These are phyloP conservation scores for Sphagnum fallax DNA, from an alignment of 228 moss, liverwort and hornwort genomes.

Conservation along the genomic window DNA sequence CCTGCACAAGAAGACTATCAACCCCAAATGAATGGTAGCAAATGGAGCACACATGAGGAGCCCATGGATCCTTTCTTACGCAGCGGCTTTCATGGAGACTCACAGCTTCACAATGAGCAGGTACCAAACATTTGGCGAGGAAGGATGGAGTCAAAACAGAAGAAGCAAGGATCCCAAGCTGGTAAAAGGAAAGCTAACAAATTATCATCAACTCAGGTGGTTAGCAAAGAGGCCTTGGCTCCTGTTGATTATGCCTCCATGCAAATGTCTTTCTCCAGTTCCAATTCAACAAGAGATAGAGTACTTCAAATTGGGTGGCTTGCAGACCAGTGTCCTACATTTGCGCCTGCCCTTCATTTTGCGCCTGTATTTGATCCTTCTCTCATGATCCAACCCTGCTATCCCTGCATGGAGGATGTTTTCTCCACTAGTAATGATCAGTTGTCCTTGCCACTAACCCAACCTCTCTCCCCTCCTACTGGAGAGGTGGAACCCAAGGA, in stretches of 20 bases:
- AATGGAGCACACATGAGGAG: constrained; percentile 14
- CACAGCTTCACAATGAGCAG: constrained; percentile 28
- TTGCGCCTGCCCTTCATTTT: constrained; percentile 51
- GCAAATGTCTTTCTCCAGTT: constrained; percentile 46
- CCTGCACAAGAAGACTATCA: constrained; percentile 24
- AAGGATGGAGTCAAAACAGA: constrained; percentile 23
- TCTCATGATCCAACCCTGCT: constrained; percentile 49
- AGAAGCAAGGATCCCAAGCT: constrained; percentile 26
- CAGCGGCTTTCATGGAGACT: constrained; percentile 19
- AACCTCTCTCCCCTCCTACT: constrained; percentile 4
- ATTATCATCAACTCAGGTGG: constrained; percentile 19
- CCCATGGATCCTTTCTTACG: constrained; percentile 24
- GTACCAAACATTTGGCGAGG: constrained; percentile 20
- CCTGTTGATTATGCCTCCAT: constrained; percentile 39
- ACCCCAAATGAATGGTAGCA: neutral
- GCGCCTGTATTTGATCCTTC: constrained; percentile 78
- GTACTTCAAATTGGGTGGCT: constrained; percentile 50
- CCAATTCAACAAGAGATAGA: constrained; percentile 49
- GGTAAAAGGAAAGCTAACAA: constrained; percentile 25
- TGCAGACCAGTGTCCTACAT: constrained; percentile 58
- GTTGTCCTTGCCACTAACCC: constrained; percentile 3
- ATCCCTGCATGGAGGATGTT: constrained; percentile 24
- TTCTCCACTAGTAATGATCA: constrained; percentile 25
- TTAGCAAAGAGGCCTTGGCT: constrained; percentile 27
- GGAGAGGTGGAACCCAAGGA: constrained; percentile 39